These are phyloP conservation scores for Scheffersomyces lignicola DNA, from an alignment of 1,139 yeast genomes.

Conservation along the genomic window DNA sequence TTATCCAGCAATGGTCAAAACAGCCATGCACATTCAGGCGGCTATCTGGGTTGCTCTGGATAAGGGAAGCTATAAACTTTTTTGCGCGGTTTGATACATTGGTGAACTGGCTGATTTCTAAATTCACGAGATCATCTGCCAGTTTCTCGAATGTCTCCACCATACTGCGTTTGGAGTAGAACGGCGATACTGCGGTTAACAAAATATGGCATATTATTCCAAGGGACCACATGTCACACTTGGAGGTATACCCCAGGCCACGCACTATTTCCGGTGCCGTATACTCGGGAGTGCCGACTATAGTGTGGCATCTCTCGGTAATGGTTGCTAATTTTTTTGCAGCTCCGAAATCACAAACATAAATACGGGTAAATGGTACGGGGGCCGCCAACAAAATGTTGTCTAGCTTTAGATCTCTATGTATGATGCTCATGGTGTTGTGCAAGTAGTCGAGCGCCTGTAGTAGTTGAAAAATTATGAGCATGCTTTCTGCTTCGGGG, in stretches of 20 bases:
- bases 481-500: constrained; percentile 53
- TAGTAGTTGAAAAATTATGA: constrained; percentile 57
- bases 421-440: constrained; percentile 17
- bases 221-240: constrained; percentile 69
- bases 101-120: constrained; percentile 42
- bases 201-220: constrained; percentile 61
- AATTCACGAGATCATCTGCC: constrained; percentile 38
- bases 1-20: constrained; percentile 48
- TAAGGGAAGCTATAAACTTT: constrained; percentile 39
- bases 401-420: constrained; percentile 43
- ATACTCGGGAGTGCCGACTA: constrained; percentile 69
- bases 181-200: constrained; percentile 61
- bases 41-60: constrained; percentile 35
- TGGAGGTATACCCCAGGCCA: constrained; percentile 44
- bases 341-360: constrained; percentile 68
- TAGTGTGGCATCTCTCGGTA: constrained; percentile 45
- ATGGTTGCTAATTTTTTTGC: constrained; percentile 39
- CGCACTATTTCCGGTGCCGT: constrained; percentile 55
- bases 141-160: constrained; percentile 39
- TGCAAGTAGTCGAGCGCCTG: constrained; percentile 58
- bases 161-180: constrained; percentile 46
- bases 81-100: constrained; percentile 40
- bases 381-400: constrained; percentile 56
- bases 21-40: constrained; percentile 33
- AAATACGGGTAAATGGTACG: constrained; percentile 48